Percentiles rank a stretch among this genome's conserved stretches.
Evolutionary conservation across 306 rosid species (phyloP).

Genomic region (Arachis stenosperma): DNA sequence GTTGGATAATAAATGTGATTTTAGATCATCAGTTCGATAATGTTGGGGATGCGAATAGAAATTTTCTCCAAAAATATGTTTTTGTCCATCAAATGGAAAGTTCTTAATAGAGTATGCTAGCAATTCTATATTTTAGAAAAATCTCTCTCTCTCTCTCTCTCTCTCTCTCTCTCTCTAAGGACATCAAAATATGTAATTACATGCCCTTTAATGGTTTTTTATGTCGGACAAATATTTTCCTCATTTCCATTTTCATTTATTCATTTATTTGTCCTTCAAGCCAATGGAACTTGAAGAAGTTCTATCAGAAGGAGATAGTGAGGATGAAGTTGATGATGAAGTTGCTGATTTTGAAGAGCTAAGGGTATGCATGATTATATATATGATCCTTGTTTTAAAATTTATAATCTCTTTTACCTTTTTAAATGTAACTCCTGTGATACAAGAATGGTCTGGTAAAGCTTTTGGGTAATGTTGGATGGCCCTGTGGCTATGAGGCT

Average conservation of each 20-base stretch:
- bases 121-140: no score
- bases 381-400: neutral
- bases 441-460: constrained; percentile 19
- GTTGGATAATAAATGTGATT: neutral
- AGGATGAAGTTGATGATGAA: constrained; percentile 83
- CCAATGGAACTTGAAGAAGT: constrained; percentile 76
- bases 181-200: neutral
- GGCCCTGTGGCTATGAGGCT: constrained; percentile 3
- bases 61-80: no score
- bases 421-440: no score
- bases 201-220: neutral
- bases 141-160: no score
- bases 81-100: no score
- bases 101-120: no score
- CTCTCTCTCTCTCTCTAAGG: no score
- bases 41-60: no score
- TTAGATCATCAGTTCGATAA: neutral
- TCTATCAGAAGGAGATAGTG: constrained; percentile 70
- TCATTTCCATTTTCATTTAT: constrained; percentile 30
- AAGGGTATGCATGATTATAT: constrained; percentile 54
- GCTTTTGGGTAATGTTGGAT: constrained; percentile 8
- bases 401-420: no score
- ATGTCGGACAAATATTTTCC: constrained; percentile 1
- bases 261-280: constrained; percentile 51
- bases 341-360: constrained; percentile 71